phyloP scores from a whole-genome alignment of 78 protist genomes.

The Protostelium mycophagum region DNA sequence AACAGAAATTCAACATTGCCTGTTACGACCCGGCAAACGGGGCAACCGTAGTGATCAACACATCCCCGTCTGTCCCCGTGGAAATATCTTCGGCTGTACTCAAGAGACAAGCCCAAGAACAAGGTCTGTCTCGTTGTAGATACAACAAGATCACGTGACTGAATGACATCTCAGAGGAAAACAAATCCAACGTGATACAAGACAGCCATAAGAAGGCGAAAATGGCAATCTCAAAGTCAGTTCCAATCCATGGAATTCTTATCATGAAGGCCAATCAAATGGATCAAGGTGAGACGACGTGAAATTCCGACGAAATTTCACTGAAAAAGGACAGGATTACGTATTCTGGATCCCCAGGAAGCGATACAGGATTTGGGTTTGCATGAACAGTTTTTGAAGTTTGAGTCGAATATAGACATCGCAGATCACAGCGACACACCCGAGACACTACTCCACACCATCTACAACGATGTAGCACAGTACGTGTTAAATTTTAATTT shows the following conservation, averaged over 20 bases:
- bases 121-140: too few relatives aligned
- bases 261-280: constrained; percentile 7
- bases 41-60: constrained; percentile 33
- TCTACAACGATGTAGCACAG: not conserved
- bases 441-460: not conserved
- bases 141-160: too few relatives aligned
- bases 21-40: constrained; percentile 89
- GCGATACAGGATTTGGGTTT: not conserved
- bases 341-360: not conserved
- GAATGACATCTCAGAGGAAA: not conserved
- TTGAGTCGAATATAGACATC: not conserved
- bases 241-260: not conserved
- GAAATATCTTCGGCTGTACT: constrained; percentile 43
- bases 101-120: constrained; percentile 38
- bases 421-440: not conserved
- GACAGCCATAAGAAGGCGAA: not conserved
- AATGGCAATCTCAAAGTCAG: not conserved
- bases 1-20: constrained; percentile 64
- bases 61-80: constrained; percentile 45
- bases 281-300: not conserved
- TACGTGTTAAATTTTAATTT: too few relatives aligned
- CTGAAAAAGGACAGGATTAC: not conserved
- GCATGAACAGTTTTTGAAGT: not conserved
- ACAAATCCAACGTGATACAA: not conserved
- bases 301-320: not conserved